Percentiles rank a stretch among this genome's conserved stretches.
These are phyloP conservation scores for Gypsophila paniculata DNA, from an alignment of 179 eudicot genomes.

Conservation along the genomic window DNA sequence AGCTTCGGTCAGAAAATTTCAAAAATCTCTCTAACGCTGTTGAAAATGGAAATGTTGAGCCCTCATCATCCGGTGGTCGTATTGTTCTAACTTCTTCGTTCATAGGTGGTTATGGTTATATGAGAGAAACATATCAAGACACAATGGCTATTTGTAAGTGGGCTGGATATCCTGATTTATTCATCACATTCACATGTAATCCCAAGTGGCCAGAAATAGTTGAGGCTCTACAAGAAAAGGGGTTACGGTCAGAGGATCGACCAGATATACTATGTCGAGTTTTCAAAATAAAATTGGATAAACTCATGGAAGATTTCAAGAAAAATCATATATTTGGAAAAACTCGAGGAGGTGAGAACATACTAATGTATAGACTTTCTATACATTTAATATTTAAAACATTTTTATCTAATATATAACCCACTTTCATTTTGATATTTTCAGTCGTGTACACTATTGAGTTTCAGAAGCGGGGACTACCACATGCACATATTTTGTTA, in stretches of 20 bases:
- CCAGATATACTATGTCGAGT: background rate
- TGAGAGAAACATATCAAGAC: slow-evolving; percentile 11
- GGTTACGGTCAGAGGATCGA: background rate
- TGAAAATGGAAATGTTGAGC: background rate
- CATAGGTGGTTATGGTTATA: slow-evolving; percentile 9
- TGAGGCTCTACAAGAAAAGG: background rate
- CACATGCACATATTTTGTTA: background rate
- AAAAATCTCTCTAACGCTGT: background rate
- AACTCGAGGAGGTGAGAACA: background rate
- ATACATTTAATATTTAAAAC: background rate
- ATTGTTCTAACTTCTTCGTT: too few species aligned
- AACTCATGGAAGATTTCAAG: background rate
- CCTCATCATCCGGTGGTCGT: background rate
- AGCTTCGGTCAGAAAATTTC: background rate
- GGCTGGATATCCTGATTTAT: slow-evolving; percentile 11
- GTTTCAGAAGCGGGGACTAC: background rate
- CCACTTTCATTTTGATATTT: too few species aligned
- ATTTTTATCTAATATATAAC: too few species aligned
- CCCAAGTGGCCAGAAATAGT: slow-evolving; percentile 4
- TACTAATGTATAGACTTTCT: too few species aligned
- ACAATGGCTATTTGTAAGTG: slow-evolving; percentile 12
- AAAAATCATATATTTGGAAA: background rate
- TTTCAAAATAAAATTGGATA: slow-evolving; percentile 12
- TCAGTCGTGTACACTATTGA: background rate
- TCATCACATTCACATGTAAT: slow-evolving; percentile 22